phyloP scores from a whole-genome alignment of 768 basidiomycete species.

The Ephemerocybe angulata region DNA sequence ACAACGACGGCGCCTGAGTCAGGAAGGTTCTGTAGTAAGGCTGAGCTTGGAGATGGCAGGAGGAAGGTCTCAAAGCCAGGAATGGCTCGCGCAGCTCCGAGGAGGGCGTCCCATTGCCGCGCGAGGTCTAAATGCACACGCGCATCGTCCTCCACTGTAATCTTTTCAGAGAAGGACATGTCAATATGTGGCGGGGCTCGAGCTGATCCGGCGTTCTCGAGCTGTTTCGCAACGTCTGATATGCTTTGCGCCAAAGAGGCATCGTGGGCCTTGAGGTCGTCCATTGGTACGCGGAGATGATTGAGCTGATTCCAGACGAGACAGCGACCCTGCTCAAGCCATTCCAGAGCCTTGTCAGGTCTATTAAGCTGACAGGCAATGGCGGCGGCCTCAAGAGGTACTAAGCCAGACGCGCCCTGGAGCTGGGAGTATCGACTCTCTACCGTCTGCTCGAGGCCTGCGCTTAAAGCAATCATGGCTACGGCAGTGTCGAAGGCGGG shows the following conservation, averaged over 20 bases:
- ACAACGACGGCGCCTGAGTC: conserved; percentile 17
- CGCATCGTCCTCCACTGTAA: conserved; percentile 16
- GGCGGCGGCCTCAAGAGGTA: conserved; percentile 17
- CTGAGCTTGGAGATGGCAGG: conserved; percentile 6
- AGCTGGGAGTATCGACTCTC: not conserved
- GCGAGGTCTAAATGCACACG: conserved; percentile 14
- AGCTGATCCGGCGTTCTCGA: conserved; percentile 8
- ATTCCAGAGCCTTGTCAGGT: conserved; percentile 26
- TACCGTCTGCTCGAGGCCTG: conserved; percentile 5
- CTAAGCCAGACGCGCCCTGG: not conserved
- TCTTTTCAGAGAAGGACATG: not conserved
- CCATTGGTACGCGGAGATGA: conserved; percentile 20
- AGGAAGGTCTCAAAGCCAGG: conserved; percentile 21
- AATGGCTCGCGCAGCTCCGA: conserved; percentile 10
- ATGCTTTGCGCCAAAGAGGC: conserved; percentile 12
- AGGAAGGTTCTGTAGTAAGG: conserved; percentile 9
- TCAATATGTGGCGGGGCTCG: not conserved
- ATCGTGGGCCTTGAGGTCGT: conserved; percentile 13
- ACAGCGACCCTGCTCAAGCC: conserved; percentile 30
- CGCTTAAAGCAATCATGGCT: not conserved
- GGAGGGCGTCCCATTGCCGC: conserved; percentile 15
- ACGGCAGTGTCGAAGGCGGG: not conserved
- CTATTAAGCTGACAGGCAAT: conserved; percentile 20
- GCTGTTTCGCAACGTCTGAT: conserved; percentile 9
- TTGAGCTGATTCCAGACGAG: conserved; percentile 26